A percentile compares a stretch with the other conserved stretches of the same genome.
These are phyloP conservation scores for Novymonas esmeraldas DNA, from an alignment of 208 protist species.

Conservation along the genomic window DNA sequence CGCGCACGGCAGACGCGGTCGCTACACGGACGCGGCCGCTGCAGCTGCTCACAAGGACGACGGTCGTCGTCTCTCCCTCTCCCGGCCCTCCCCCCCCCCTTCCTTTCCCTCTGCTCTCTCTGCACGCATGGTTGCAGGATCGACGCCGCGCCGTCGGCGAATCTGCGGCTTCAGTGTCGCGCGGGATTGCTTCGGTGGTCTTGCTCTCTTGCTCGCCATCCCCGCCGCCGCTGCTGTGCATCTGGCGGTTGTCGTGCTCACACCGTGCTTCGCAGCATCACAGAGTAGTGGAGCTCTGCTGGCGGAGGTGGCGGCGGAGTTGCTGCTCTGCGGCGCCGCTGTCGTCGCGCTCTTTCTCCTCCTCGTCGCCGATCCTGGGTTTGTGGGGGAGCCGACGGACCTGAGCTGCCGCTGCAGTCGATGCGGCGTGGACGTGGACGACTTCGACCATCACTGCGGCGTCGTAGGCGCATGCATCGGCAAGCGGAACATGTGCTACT, in stretches of 20 bases:
- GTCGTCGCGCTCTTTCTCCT: constrained; percentile 26
- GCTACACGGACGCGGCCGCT: too few relatives aligned
- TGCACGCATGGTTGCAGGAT: too few relatives aligned
- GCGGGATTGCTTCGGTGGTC: constrained; percentile 26
- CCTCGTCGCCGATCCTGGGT: constrained; percentile 54
- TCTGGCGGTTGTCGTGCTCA: constrained; percentile 19
- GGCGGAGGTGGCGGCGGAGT: constrained; percentile 14
- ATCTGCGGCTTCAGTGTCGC: constrained; percentile 37
- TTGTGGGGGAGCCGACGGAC: constrained; percentile 25
- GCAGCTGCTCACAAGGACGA: too few relatives aligned
- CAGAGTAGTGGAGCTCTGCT: neutral
- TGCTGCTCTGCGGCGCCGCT: constrained; percentile 9
- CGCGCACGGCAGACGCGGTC: too few relatives aligned
- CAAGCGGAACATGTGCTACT: constrained; percentile 73
- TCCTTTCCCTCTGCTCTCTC: too few relatives aligned
- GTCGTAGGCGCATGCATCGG: constrained; percentile 76
- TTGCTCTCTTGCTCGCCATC: constrained; percentile 27
- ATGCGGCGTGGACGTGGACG: constrained; percentile 53
- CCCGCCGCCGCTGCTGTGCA: constrained; percentile 12
- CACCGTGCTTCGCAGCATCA: neutral
- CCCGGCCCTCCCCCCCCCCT: too few relatives aligned
- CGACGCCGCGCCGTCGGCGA: too few relatives aligned
- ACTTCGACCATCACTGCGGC: constrained; percentile 88
- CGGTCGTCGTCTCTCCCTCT: too few relatives aligned
- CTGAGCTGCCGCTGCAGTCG: constrained; percentile 45